phyloP scores from a whole-genome alignment of 805 yeast genomes.

The Myxozyma melibiosi region DNA sequence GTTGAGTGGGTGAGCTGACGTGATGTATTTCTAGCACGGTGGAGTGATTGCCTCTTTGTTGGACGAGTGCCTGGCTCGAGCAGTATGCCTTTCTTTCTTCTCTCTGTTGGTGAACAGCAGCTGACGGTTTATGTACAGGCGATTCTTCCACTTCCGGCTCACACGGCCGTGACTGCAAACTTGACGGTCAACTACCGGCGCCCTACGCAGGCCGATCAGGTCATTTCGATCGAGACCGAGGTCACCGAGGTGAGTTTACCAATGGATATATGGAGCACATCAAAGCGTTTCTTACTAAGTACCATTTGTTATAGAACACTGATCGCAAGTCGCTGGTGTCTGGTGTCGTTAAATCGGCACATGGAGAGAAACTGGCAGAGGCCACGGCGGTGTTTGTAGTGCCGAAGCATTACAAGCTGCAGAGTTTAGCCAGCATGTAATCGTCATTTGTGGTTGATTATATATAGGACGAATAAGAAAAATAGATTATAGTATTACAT shows the following conservation, averaged over 20 bases:
- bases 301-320: conserved; percentile 4
- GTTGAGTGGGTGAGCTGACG: conserved; percentile 50
- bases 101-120: neutral
- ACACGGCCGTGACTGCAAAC: conserved; percentile 28
- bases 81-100: conserved; percentile 9
- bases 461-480: neutral
- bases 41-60: conserved; percentile 77
- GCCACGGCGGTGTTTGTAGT: conserved; percentile 29
- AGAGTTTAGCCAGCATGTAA: conserved; percentile 22
- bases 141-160: conserved; percentile 23
- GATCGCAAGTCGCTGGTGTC: conserved; percentile 20
- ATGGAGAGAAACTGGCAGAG: conserved; percentile 23
- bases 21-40: conserved; percentile 61
- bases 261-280: neutral
- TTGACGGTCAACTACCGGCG: conserved; percentile 21
- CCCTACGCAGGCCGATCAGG: conserved; percentile 26
- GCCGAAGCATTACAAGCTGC: conserved; percentile 24
- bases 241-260: conserved; percentile 21
- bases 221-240: conserved; percentile 14
- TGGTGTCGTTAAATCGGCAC: conserved; percentile 10
- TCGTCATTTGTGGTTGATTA: too few relatives aligned
- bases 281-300: neutral
- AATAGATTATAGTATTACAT: neutral
- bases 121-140: conserved; percentile 8
- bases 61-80: conserved; percentile 68